Percentiles rank a stretch among this genome's conserved stretches.
phyloP scores from a whole-genome alignment of 2,329 filamentous ascomycete genomes.

The Raffaelea arxii region DNA sequence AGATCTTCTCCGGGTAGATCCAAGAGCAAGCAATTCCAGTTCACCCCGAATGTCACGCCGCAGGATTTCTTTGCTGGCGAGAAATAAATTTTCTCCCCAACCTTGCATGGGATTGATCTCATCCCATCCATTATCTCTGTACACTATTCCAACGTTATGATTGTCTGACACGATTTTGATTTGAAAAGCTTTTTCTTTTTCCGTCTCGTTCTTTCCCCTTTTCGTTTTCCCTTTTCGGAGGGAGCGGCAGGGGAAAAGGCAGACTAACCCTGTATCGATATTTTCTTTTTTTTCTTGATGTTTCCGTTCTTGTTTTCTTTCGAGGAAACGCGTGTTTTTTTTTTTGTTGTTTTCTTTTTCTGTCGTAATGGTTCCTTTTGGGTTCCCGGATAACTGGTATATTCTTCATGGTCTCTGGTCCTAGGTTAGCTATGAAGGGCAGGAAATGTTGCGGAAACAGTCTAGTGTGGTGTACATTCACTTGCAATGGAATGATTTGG shows the following conservation, averaged over 20 bases:
- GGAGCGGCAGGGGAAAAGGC: too few relatives aligned
- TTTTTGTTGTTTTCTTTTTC: background rate
- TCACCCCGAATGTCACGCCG: conserved; percentile 35
- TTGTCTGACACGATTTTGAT: background rate
- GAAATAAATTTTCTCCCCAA: conserved; percentile 3
- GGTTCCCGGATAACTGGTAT: too few relatives aligned
- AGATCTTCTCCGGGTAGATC: conserved; percentile 26
- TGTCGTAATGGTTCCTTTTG: too few relatives aligned
- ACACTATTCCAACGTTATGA: background rate
- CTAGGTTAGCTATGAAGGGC: too few relatives aligned
- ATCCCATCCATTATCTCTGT: background rate
- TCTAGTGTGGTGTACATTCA: too few relatives aligned
- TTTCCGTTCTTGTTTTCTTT: background rate
- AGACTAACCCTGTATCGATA: background rate
- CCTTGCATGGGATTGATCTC: background rate
- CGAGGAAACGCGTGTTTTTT: background rate
- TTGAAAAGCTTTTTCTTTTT: background rate
- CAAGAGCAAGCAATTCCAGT: conserved; percentile 33
- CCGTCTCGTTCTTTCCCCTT: background rate
- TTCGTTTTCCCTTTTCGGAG: background rate
- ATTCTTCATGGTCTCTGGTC: too few relatives aligned
- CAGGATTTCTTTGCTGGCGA: conserved; percentile 24
- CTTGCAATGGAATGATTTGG: too few relatives aligned
- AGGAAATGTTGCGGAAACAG: too few relatives aligned
- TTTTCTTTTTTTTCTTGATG: background rate